These are phyloP conservation scores for Hygrophoropsis aurantiaca DNA, from an alignment of 768 basidiomycete genomes.

Conservation along the genomic window DNA sequence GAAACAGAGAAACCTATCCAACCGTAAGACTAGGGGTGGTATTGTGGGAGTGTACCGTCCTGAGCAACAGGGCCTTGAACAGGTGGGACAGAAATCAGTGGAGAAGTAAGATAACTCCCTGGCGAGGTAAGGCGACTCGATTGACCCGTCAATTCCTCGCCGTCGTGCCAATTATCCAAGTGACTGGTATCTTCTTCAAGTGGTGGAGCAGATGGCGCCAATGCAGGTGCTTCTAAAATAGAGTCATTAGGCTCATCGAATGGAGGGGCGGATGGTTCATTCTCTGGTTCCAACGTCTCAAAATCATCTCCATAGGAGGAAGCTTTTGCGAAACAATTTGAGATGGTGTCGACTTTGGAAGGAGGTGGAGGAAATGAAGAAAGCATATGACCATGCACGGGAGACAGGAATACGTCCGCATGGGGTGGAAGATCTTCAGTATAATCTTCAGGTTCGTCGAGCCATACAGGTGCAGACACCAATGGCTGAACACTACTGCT, in stretches of 20 bases:
- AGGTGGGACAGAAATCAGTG: conserved; percentile 2
- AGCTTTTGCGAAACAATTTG: conserved; percentile 33
- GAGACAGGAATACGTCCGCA: neutral
- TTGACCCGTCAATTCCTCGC: too few relatives aligned
- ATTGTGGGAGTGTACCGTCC: conserved; percentile 25
- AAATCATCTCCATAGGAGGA: conserved; percentile 37
- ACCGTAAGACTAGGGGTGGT: conserved; percentile 22
- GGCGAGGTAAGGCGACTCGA: neutral
- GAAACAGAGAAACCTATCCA: conserved; percentile 1
- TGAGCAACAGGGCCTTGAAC: conserved; percentile 4
- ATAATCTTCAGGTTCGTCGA: conserved; percentile 47
- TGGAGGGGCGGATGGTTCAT: conserved; percentile 44
- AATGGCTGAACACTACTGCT: conserved; percentile 16
- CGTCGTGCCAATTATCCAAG: neutral
- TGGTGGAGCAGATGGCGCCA: conserved; percentile 50
- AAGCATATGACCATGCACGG: conserved; percentile 8
- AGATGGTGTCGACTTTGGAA: conserved; percentile 41
- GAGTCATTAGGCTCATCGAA: conserved; percentile 42
- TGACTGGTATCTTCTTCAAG: conserved; percentile 22
- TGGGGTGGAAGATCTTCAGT: conserved; percentile 3
- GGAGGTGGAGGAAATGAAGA: conserved; percentile 33
- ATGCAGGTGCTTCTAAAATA: conserved; percentile 22
- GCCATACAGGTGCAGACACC: conserved; percentile 53
- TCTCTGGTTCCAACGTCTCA: conserved; percentile 30
- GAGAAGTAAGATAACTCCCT: neutral